Base-by-base conservation (phyloP, 179 eudicot genomes). In the Pouteria campechiana region DNA sequence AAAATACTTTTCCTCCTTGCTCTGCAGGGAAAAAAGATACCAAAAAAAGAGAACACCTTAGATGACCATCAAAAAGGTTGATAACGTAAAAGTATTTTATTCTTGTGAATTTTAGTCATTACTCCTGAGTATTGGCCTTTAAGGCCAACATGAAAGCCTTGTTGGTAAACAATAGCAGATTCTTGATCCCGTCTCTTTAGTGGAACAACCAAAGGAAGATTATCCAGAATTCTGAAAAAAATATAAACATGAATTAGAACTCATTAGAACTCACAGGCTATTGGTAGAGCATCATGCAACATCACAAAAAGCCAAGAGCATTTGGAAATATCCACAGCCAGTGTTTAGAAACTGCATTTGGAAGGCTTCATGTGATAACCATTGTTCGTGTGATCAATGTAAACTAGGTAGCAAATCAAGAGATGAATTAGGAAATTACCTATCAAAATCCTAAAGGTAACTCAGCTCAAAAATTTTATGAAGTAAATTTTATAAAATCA, bases 191-290 rank as follows among this genome's bases (percentile, higher is more conserved):
- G 34, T 22, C 68, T 64, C 39, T 18, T 56, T 14, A 41, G 17
- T 6, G 64, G 71, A 44, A 57, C 46, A 50, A 69, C 82, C 20
- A 70, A 60, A 16, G 86, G 81, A 41, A 78, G 86, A 39, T 69
- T 66, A 57, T 74, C 86, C 57, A 78, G 52, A 46, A 74, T 57
- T 78, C 86, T 78, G 56, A 7, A 11, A 18, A 25, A 44, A 54
- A 33, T 16, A 39, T 2, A 11, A 19, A 31, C 22, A 32, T 47
- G 48, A 41, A 12, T 17, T 16, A 20, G 17, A 17, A 9, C 20
- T 25, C 7, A 19, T 10, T 35, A 43, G 8, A 3, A 28, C 20
- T 18, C 25, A 20, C n/a, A n/a, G n/a, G n/a, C n/a, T n/a, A n/a
- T n/a, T n/a, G n/a, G n/a, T n/a, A 16, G 44, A 41, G 3, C 19